These are phyloP conservation scores for Bryoglossum gracile DNA, from an alignment of 495 filamentous ascomycete species.

Conservation along the genomic window DNA sequence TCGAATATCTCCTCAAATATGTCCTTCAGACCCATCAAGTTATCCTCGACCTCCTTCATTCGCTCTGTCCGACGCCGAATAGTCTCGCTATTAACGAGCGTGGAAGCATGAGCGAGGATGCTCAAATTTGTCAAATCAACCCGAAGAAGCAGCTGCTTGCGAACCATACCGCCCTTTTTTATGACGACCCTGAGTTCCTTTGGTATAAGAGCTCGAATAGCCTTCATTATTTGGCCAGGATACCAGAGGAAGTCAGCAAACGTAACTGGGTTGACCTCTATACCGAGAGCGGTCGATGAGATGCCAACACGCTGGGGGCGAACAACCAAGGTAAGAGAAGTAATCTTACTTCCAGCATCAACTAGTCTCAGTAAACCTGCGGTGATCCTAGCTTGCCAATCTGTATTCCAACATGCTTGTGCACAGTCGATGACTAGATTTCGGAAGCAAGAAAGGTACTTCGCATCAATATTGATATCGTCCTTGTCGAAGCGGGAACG, in stretches of 20 bases:
- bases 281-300: constrained; percentile 8
- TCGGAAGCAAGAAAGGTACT: neutral
- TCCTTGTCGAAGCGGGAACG: neutral
- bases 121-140: no score
- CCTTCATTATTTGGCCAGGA: constrained; percentile 8
- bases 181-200: constrained; percentile 12
- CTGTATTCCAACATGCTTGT: constrained; percentile 5
- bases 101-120: no score
- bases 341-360: neutral
- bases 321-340: constrained; percentile 10
- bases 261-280: constrained; percentile 7
- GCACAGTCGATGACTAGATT: constrained; percentile 9
- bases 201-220: constrained; percentile 4
- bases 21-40: constrained; percentile 14
- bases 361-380: neutral
- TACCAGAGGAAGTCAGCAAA: constrained; percentile 22
- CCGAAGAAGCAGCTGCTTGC: neutral
- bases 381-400: constrained; percentile 12
- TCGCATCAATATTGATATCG: neutral
- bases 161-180: constrained; percentile 11
- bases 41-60: neutral
- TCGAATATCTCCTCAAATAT: constrained; percentile 14
- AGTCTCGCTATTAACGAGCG: constrained; percentile 3
- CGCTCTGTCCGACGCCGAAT: neutral
- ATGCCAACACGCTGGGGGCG: neutral